phyloP scores from a whole-genome alignment of 208 protist species.

The Trypanosoma rangeli region DNA sequence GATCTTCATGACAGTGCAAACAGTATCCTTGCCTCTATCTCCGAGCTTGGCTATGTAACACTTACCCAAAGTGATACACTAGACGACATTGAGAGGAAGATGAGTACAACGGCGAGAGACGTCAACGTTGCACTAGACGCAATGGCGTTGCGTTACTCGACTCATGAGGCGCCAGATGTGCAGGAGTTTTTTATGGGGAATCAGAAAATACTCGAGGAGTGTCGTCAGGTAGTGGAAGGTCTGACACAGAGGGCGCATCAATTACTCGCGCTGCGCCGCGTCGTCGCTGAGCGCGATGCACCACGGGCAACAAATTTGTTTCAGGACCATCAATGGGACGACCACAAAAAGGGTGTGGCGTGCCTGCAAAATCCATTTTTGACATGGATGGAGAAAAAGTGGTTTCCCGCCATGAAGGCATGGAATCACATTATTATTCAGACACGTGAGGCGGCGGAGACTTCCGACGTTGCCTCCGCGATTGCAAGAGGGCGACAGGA shows the following conservation, averaged over 20 bases:
- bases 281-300: slow-evolving; percentile 38
- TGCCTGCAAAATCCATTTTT: slow-evolving; percentile 47
- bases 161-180: slow-evolving; percentile 44
- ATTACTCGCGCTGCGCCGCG: slow-evolving; percentile 46
- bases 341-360: not conserved
- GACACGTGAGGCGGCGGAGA: slow-evolving; percentile 31
- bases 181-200: slow-evolving; percentile 39
- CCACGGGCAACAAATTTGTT: slow-evolving; percentile 37
- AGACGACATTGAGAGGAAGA: slow-evolving; percentile 47
- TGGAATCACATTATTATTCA: slow-evolving; percentile 48
- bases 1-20: slow-evolving; percentile 42
- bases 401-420: slow-evolving; percentile 66
- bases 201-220: slow-evolving; percentile 33
- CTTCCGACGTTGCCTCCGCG: slow-evolving; percentile 36
- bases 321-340: slow-evolving; percentile 12
- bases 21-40: slow-evolving; percentile 50
- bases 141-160: slow-evolving; percentile 56
- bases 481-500: slow-evolving; percentile 40
- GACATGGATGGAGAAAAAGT: slow-evolving; percentile 56
- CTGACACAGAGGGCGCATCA: slow-evolving; percentile 41
- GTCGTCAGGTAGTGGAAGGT: slow-evolving; percentile 37
- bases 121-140: slow-evolving; percentile 45
- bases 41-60: slow-evolving; percentile 61
- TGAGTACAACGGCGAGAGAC: slow-evolving; percentile 28
- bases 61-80: slow-evolving; percentile 38